Evolutionary conservation across 1,139 yeast genomes (phyloP), one percentile per base, ranked within the genome.

Genomic region (Sugiyamaella grinbergsii): DNA sequence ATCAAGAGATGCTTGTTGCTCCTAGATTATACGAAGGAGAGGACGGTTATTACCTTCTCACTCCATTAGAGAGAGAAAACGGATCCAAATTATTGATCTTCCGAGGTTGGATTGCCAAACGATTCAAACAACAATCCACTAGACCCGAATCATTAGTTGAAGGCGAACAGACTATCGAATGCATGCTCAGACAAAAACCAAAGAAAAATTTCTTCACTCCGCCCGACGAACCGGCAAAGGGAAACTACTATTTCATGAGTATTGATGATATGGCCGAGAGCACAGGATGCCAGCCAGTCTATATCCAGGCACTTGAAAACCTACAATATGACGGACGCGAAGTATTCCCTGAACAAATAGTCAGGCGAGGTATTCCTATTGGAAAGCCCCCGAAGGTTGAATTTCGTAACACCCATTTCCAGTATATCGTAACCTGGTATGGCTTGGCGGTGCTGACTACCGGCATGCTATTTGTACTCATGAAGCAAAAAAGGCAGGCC

Each of bases 381-480:
- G 98, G 96, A 1, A 81, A 85, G 49, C 71, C 77, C 4, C 94
- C 97, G 11, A 81, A 81, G 62, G 81, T 93, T 26, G 90, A 83
- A 56, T 78, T 89, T 64, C 80, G 85, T 58, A 94, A 93, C 68
- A 90, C 91, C 64, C 99, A 93, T 66, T 72, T 91, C 68, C 96
- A 93, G 68, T 93, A 93, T 67, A 73, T 93, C 62, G 80, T 89
- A 19, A 93, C 99, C 0, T 93, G 99, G 99, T 93, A 88, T 66
- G 96, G 95, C 0, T 78, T 90, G 38, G 82, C 90, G 0, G 62
- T 85, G 36, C 78, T 86, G 33, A 85, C 95, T 42, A 64, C 90
- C 0, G 80, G 83, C 29, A 76, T 87, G 65, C 74, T 91, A 20
- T 67, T 80, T 49, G 68, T 78, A 29, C 81, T 87, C 8, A 64